Evolutionary conservation across 495 filamentous ascomycete species (phyloP).

Genomic region (Rusavskia elegans): DNA sequence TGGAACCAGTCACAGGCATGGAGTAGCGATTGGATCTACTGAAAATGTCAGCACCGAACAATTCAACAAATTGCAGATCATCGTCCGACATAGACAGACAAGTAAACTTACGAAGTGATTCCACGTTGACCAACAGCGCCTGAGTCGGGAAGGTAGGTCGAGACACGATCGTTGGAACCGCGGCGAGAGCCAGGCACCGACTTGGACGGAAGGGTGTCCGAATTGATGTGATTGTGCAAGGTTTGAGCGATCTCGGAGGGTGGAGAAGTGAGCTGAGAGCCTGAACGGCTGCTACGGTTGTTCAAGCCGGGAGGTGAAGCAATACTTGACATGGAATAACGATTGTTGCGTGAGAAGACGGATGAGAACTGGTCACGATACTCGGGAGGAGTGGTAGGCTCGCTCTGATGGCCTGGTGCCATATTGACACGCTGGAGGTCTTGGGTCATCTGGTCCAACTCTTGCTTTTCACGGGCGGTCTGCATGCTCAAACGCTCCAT

Average conservation of each 20-base stretch:
- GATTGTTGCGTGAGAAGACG: constrained; percentile 58
- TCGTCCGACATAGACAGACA: not conserved
- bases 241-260: constrained; percentile 32
- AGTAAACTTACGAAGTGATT: constrained; percentile 44
- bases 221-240: constrained; percentile 31
- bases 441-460: constrained; percentile 67
- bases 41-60: not conserved
- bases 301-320: constrained; percentile 64
- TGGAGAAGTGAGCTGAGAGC: constrained; percentile 54
- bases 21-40: constrained; percentile 69
- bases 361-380: constrained; percentile 65
- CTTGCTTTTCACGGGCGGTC: constrained; percentile 60
- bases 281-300: constrained; percentile 55
- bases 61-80: not conserved
- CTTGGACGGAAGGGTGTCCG: constrained; percentile 48
- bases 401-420: constrained; percentile 59
- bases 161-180: constrained; percentile 12
- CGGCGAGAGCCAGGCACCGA: constrained; percentile 79
- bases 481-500: constrained; percentile 75
- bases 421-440: constrained; percentile 47
- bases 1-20: constrained; percentile 59
- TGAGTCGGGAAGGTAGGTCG: constrained; percentile 18
- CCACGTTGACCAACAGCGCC: constrained; percentile 51
- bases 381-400: constrained; percentile 95
- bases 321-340: constrained; percentile 71